Evolutionary conservation across 805 yeast genomes (phyloP), one percentile per base, ranked within the genome.

Genomic region (Metschnikowia baotianmanensis): DNA sequence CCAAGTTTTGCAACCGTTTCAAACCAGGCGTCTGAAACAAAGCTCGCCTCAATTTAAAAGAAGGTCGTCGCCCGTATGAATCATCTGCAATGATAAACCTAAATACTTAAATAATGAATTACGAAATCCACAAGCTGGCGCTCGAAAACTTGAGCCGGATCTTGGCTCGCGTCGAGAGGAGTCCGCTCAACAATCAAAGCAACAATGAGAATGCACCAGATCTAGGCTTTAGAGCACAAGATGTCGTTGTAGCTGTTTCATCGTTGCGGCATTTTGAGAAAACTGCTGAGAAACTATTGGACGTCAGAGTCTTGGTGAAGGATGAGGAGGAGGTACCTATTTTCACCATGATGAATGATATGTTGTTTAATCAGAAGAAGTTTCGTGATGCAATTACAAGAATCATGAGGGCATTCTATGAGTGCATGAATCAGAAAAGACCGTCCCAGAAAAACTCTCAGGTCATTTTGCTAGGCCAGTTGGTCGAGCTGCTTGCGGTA

Each of bases 1-100:
- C 38, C 43, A 34, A 9, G 34, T 40, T 47, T 39, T 48, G 52
- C 49, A 46, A 41, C 52, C 43, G 35, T 36, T 33, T n/a, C n/a
- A n/a, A n/a, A n/a, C n/a, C n/a, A n/a, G n/a, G n/a, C n/a, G n/a
- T n/a, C 40, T 45, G 48, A 45, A 45, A 45, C 48, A 29, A 10
- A 20, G 26, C 6, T 29, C 20, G 21, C 8, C 8, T 16, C 31
- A 24, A n/a, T 25, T 25, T 25, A 25, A 7, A 25, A 25, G 6
- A 6, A 5, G 27, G 6, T 6, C 6, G 12, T 21, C 23, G 23
- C 23, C 23, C 9, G 24, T 22, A 22, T 22, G 24, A 17, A n/a
- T 12, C 5, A 5, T 12, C 12, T 31, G 7, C 16, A 32, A 6
- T 16, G 17, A 31, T 21, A 16, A 22, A 17, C 29, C 7, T 19